Evolutionary conservation across 345 rosid genomes (phyloP).

Genomic region (Angophora floribunda): DNA sequence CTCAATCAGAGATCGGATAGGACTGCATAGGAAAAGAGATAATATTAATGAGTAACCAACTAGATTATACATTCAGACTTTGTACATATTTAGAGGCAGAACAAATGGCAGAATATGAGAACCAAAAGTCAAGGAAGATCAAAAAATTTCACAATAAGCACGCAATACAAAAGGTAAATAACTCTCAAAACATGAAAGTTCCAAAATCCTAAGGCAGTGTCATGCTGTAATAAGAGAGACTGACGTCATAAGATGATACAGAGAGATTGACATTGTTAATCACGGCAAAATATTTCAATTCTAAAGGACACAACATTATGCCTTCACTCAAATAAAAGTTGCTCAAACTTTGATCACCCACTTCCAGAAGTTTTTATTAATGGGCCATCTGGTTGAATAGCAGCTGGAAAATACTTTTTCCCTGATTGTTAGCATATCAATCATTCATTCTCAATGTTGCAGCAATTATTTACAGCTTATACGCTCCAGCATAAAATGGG

Average conservation of each 20-base stretch:
- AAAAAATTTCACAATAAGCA: neutral
- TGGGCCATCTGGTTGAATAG: neutral
- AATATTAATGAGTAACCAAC: neutral
- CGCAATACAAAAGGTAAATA: neutral
- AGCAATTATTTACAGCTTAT: neutral
- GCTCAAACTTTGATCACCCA: neutral
- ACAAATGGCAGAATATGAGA: neutral
- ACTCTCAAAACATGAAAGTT: neutral
- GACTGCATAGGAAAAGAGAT: conserved; percentile 39
- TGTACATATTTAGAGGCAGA: neutral
- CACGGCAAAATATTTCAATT: neutral
- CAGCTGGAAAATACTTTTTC: neutral
- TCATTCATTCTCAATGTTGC: neutral
- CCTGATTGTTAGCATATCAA: neutral
- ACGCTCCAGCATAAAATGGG: neutral
- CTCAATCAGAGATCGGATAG: conserved; percentile 85
- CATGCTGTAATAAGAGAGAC: neutral
- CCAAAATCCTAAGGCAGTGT: neutral
- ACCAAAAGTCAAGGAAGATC: neutral
- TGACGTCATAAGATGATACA: neutral
- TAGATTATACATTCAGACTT: neutral
- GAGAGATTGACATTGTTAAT: neutral
- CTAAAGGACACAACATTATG: neutral
- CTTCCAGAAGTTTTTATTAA: neutral
- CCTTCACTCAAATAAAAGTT: neutral